These are phyloP conservation scores for Miamiensis avidus DNA, from an alignment of 169 alveolate species.

Conservation along the genomic window DNA sequence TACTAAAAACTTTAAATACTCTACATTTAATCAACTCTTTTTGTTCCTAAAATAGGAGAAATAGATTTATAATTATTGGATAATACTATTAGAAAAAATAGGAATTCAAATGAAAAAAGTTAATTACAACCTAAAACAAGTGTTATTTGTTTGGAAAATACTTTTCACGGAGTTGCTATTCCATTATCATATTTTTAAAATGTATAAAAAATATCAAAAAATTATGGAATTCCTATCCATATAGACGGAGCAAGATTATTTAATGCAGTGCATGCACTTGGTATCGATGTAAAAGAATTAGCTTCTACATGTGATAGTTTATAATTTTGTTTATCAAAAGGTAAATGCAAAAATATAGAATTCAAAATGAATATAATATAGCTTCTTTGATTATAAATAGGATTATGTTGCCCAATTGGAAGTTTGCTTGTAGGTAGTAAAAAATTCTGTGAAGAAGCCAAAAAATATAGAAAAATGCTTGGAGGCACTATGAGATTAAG, in stretches of 20 bases:
- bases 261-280: slow-evolving; percentile 23
- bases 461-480: slow-evolving; percentile 40
- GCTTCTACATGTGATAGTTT: slow-evolving; percentile 21
- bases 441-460: slow-evolving; percentile 30
- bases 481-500: slow-evolving; percentile 18
- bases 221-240: slow-evolving; percentile 7
- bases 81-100: slow-evolving; percentile 5
- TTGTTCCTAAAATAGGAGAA: too few relatives aligned
- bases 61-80: not conserved
- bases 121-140: slow-evolving; percentile 15
- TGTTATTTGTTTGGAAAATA: slow-evolving; percentile 13
- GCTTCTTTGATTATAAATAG: too few relatives aligned
- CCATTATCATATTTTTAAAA: slow-evolving; percentile 2
- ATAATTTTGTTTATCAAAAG: slow-evolving; percentile 23
- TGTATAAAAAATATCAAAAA: slow-evolving; percentile 2
- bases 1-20: not conserved
- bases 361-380: too few relatives aligned
- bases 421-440: slow-evolving; percentile 38
- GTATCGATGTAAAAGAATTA: slow-evolving; percentile 1
- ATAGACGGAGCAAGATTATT: slow-evolving; percentile 34
- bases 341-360: too few relatives aligned
- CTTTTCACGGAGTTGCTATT: slow-evolving; percentile 3
- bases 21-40: too few relatives aligned
- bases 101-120: too few relatives aligned
- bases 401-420: slow-evolving; percentile 38